These are phyloP conservation scores for Ustilago nuda DNA, from an alignment of 1,284 basidiomycete species.

Conservation along the genomic window DNA sequence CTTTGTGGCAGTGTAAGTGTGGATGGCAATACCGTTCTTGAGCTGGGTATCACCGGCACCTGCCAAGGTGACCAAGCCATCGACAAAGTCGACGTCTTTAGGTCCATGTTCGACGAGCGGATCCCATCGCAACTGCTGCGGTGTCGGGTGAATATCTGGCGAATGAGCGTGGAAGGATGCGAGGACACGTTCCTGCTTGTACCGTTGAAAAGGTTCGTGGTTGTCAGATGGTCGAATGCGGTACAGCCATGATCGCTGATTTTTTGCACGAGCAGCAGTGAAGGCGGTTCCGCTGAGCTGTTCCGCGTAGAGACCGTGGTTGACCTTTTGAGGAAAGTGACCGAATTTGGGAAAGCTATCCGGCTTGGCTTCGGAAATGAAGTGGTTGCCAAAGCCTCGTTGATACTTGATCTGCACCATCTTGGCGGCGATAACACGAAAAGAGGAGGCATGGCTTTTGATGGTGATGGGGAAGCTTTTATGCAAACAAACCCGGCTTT, in stretches of 20 bases:
- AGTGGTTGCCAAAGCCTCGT: constrained; percentile 67
- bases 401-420: constrained; percentile 34
- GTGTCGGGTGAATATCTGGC: constrained; percentile 75
- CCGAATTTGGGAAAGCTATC: constrained; percentile 74
- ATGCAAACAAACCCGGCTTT: background rate
- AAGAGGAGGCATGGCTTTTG: background rate
- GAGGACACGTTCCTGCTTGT: constrained; percentile 75
- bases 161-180: constrained; percentile 31
- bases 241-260: constrained; percentile 71
- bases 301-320: constrained; percentile 76
- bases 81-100: constrained; percentile 74
- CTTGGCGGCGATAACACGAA: background rate
- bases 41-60: constrained; percentile 77
- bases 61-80: constrained; percentile 76
- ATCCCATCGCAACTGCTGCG: constrained; percentile 77
- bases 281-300: constrained; percentile 77
- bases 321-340: constrained; percentile 76
- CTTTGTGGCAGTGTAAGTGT: constrained; percentile 76
- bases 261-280: constrained; percentile 73
- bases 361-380: constrained; percentile 71
- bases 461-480: background rate
- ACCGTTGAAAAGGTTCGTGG: constrained; percentile 76
- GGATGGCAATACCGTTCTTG: constrained; percentile 71
- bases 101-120: constrained; percentile 72
- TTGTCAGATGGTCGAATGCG: constrained; percentile 77